Conservation (phyloP, 306 rosid genomes). For the Casuarina glauca region DNA sequence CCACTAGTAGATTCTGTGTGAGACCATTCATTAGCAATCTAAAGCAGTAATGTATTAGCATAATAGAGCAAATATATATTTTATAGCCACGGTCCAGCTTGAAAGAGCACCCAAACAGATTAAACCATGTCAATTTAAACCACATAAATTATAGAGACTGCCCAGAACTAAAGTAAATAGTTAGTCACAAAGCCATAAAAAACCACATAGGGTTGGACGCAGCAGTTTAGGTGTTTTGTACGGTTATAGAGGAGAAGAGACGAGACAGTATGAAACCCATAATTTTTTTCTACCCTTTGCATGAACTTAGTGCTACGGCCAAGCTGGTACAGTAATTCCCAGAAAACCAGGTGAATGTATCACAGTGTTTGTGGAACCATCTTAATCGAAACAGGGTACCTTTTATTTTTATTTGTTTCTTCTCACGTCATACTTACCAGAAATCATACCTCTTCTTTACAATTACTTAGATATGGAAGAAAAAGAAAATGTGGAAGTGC, state of each 20-base stretch:
- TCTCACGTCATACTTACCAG: not conserved
- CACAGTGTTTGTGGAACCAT: too few species aligned
- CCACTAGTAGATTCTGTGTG: constrained; percentile 61
- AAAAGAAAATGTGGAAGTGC: constrained; percentile 13
- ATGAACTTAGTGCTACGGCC: too few species aligned
- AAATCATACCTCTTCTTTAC: not conserved
- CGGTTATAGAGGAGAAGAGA: not conserved
- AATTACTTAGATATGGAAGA: not conserved
- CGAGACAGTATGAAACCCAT: not conserved
- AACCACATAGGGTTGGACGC: not conserved
- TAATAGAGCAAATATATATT: not conserved
- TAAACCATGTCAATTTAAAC: not conserved
- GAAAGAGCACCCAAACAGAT: not conserved
- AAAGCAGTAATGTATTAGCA: not conserved
- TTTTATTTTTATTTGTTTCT: not conserved
- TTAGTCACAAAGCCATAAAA: not conserved
- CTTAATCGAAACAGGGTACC: not conserved
- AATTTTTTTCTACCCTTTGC: not conserved
- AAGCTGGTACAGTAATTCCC: too few species aligned
- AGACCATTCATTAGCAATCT: not conserved
- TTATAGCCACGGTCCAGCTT: constrained; percentile 1
- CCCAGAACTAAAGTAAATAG: not conserved
- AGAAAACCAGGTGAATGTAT: too few species aligned
- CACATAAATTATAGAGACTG: not conserved
- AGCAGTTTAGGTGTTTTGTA: not conserved